phyloP scores from a whole-genome alignment of 108 stramenopile genomes.

The Pseudonitzschia multiseries region DNA sequence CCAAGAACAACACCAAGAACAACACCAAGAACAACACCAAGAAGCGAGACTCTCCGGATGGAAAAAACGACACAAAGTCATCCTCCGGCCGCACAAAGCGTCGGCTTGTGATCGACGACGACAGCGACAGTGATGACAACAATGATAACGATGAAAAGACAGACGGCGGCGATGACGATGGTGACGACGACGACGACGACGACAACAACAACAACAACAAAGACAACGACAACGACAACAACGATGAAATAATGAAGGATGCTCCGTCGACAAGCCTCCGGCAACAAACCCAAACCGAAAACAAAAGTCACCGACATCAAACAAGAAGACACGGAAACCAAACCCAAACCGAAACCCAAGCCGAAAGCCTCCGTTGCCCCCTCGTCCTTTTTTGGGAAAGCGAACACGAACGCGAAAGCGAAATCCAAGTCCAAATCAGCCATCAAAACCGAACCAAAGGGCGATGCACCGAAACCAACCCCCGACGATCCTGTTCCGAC shows the following conservation, averaged over 20 bases:
- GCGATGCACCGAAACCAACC: neutral
- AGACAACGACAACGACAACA: neutral
- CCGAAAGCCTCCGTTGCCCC: neutral
- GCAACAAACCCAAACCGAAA: neutral
- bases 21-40: neutral
- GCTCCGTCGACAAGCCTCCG: conserved; percentile 2
- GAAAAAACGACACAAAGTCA: neutral
- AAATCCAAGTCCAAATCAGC: neutral
- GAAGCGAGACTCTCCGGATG: conserved; percentile 20
- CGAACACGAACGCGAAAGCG: neutral
- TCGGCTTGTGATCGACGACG: conserved; percentile 16
- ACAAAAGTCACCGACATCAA: neutral
- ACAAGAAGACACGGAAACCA: conserved; percentile 7
- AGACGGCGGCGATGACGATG: conserved; percentile 7
- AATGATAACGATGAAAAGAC: conserved; percentile 27
- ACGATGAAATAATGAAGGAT: conserved; percentile 15
- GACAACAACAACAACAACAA: conserved; percentile 27
- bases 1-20: too few relatives aligned
- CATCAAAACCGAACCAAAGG: neutral
- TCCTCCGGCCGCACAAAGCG: neutral
- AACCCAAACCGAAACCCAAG: neutral
- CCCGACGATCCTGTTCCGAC: neutral
- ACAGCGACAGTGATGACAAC: conserved; percentile 30
- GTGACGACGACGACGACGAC: conserved; percentile 26
- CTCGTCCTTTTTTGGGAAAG: conserved; percentile 8